A percentile compares a stretch with the other conserved stretches of the same genome.
Conservation (phyloP, 768 basidiomycete species). For the Mycena olivaceomarginata region DNA sequence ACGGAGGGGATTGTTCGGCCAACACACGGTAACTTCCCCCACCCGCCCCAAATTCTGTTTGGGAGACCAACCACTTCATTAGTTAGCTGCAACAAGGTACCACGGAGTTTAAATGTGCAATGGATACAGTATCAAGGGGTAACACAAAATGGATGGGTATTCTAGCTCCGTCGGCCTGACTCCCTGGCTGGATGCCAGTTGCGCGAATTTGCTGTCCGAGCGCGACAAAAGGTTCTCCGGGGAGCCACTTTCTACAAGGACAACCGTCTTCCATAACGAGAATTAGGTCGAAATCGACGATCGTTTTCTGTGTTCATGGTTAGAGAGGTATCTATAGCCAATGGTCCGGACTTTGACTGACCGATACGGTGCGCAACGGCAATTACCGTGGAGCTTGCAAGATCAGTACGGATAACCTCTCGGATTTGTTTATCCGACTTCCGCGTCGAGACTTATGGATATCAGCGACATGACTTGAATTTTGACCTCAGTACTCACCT, state of each 20-base stretch:
- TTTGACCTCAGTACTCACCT: background rate
- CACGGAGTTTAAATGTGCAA: too few relatives aligned
- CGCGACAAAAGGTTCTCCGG: conserved; percentile 15
- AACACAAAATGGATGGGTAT: too few relatives aligned
- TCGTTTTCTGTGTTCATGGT: conserved; percentile 25
- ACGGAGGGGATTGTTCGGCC: too few relatives aligned
- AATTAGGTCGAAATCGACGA: conserved; percentile 27
- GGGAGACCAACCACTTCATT: too few relatives aligned
- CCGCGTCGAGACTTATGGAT: background rate
- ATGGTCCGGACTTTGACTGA: background rate
- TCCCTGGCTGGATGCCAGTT: conserved; percentile 30
- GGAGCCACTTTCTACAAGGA: conserved; percentile 17
- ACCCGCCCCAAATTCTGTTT: too few relatives aligned
- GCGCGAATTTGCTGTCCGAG: conserved; percentile 14
- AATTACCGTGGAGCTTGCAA: conserved; percentile 21
- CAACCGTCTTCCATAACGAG: conserved; percentile 31
- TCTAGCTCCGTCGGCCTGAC: background rate
- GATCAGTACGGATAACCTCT: conserved; percentile 28
- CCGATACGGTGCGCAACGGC: conserved; percentile 36
- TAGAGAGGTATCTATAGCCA: too few relatives aligned
- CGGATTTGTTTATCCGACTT: conserved; percentile 31
- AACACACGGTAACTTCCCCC: too few relatives aligned
- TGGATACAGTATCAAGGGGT: too few relatives aligned
- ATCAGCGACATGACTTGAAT: too few relatives aligned
- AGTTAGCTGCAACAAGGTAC: too few relatives aligned